A percentile compares a stretch with the other conserved stretches of the same genome.
Evolutionary conservation across 257 asterid species (phyloP).

Genomic region (Agastache rugosa): DNA sequence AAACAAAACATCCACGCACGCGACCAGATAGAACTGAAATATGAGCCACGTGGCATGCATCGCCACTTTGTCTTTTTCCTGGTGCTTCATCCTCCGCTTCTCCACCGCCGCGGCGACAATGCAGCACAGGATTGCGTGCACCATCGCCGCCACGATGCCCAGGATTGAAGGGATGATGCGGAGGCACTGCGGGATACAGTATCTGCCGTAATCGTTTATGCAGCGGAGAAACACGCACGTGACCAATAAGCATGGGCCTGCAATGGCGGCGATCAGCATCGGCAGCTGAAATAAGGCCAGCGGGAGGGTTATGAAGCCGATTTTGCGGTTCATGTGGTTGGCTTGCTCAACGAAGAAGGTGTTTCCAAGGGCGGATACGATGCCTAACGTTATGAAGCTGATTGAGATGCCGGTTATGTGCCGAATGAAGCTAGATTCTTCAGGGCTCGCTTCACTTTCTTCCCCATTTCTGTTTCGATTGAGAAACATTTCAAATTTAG

Average conservation of each 20-base stretch:
- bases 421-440: slow-evolving; percentile 44
- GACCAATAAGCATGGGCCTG: background rate
- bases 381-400: slow-evolving; percentile 53
- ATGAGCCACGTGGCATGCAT: slow-evolving; percentile 17
- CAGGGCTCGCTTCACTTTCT: background rate
- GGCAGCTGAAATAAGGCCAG: slow-evolving; percentile 19
- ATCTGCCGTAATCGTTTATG: background rate
- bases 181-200: background rate
- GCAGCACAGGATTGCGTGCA: slow-evolving; percentile 3
- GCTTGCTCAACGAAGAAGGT: slow-evolving; percentile 76
- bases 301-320: slow-evolving; percentile 32
- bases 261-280: background rate
- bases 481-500: too few species aligned
- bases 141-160: background rate
- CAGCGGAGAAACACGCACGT: background rate
- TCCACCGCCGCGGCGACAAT: background rate
- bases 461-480: background rate
- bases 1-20: background rate
- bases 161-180: slow-evolving; percentile 9
- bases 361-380: slow-evolving; percentile 52
- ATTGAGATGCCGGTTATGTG: slow-evolving; percentile 60
- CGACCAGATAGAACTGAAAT: background rate
- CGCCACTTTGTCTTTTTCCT: background rate
- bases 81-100: background rate
- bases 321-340: slow-evolving; percentile 45